Evolutionary conservation across 1,139 yeast species (phyloP), one percentile per base, ranked within the genome.

Genomic region (Geotrichum restrictum): DNA sequence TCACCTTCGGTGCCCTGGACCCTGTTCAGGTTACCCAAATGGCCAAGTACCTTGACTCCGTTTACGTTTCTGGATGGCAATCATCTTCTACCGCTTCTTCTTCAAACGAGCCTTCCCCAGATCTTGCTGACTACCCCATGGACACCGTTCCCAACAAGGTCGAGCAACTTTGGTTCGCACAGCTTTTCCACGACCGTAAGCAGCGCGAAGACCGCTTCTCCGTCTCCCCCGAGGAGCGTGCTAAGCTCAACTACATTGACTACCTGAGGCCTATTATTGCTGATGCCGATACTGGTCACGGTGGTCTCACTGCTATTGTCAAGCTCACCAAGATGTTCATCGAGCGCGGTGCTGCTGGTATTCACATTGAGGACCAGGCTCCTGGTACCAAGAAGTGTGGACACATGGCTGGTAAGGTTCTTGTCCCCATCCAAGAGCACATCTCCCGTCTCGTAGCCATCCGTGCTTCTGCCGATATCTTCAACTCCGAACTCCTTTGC

Each of bases 331-430:
- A 93, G 77, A 77, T 93, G 83, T 93, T 91, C 69, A 88, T 93
- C 64, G 98, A 93, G 77, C 85, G 95, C 67, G 98, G 98, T 73
- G 98, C 98, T 53, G 98, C 98, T 56, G 98, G 98, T 70, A 89
- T 91, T 66, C 98, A 91, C 72, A 88, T 91, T 69, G 98, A 91
- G 75, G 98, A 91, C 74, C 98, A 93, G 77, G 96, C 97, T 56
- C 96, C 98, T 53, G 97, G 98, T 68, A 91, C 97, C 68, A 91
- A 91, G 74, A 93, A 93, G 76, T 91, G 98, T 77, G 98, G 98
- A 60, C 91, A 85, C 72, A 88, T 91, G 96, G 98, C 96, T 61
- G 98, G 98, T 64, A 89, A 94, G 74, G 97, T 94, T 57, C 82
- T 91, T 64, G 97, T 91, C 58, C 98, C 98, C 57, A 94, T 89